These are phyloP conservation scores for Solanum pennellii DNA, from an alignment of 257 asterid genomes.

Conservation along the genomic window DNA sequence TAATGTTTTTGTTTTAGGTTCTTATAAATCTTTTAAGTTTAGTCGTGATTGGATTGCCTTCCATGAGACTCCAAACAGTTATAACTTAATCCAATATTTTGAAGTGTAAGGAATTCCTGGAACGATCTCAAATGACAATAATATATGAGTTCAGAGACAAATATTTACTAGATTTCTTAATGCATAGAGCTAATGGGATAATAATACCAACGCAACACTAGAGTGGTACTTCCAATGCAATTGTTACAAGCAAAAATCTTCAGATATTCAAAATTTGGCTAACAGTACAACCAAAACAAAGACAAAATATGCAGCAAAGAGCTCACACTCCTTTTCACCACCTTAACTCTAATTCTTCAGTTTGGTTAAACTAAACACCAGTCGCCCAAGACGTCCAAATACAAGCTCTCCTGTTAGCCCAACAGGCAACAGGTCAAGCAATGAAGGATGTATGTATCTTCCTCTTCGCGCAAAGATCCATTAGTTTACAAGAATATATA, in stretches of 20 bases:
- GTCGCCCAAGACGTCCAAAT: neutral
- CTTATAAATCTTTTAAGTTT: neutral
- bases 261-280: neutral
- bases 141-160: neutral
- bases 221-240: neutral
- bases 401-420: neutral
- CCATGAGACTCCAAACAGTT: neutral
- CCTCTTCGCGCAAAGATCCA: neutral
- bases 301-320: neutral
- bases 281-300: neutral
- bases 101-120: neutral
- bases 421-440: neutral
- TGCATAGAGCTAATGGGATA: neutral
- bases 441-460: neutral
- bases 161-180: neutral
- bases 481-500: neutral
- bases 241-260: neutral
- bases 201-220: neutral
- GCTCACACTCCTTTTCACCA: neutral
- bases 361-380: neutral
- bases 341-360: neutral
- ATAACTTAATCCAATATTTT: neutral
- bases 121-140: neutral
- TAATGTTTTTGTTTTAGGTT: neutral
- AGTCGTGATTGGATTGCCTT: neutral